Conservation (phyloP, 2,329 filamentous ascomycete species). For the Penicillium olsonii region DNA sequence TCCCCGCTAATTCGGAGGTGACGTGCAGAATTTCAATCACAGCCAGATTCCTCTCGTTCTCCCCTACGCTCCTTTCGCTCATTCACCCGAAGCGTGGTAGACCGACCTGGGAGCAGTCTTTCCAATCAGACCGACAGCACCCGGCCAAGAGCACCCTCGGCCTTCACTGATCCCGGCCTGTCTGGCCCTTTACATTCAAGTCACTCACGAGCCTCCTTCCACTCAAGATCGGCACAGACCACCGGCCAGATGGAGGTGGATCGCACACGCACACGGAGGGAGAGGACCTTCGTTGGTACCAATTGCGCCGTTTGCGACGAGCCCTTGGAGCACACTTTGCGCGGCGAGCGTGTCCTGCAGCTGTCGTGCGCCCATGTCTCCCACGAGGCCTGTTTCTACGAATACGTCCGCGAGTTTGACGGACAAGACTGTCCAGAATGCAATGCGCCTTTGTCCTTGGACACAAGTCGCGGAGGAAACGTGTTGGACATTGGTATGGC, state of each 20-base stretch:
- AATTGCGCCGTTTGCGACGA: constrained; percentile 97
- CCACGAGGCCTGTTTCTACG: constrained; percentile 98
- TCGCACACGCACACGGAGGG: constrained; percentile 75
- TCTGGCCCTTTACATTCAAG: constrained; percentile 28
- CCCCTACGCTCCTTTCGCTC: constrained; percentile 33
- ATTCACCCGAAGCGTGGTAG: constrained; percentile 28
- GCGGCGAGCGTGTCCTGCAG: constrained; percentile 90
- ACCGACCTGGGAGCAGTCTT: constrained; percentile 32
- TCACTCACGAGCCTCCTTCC: constrained; percentile 38
- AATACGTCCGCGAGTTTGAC: constrained; percentile 94
- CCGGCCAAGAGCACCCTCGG: constrained; percentile 29
- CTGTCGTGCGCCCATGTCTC: constrained; percentile 97
- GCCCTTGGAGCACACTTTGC: constrained; percentile 89
- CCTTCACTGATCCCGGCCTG: constrained; percentile 21
- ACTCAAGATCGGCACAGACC: constrained; percentile 50
- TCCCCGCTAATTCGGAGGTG: constrained; percentile 26
- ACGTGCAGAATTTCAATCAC: constrained; percentile 31
- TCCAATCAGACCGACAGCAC: constrained; percentile 30
- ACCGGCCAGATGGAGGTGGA: constrained; percentile 72
- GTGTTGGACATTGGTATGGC: constrained; percentile 81
- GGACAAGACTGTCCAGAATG: constrained; percentile 93
- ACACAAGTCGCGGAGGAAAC: constrained; percentile 90
- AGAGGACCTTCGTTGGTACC: constrained; percentile 91
- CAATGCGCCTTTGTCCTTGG: constrained; percentile 85
- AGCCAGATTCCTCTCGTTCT: constrained; percentile 36